These are phyloP conservation scores for Microsporum audouinii DNA, from an alignment of 2,329 filamentous ascomycete species.

Conservation along the genomic window DNA sequence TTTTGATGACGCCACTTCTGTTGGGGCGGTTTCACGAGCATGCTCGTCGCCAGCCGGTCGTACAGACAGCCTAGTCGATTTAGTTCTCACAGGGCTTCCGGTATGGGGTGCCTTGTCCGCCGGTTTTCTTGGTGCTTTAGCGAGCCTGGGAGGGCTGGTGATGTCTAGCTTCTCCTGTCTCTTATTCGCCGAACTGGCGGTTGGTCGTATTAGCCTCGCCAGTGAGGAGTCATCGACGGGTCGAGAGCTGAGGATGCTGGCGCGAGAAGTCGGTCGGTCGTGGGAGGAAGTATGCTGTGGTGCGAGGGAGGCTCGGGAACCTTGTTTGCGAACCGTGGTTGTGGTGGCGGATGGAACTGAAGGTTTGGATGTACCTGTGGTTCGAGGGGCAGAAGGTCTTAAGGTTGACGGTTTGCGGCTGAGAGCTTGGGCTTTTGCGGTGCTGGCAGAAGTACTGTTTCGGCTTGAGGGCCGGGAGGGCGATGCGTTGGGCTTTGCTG, in stretches of 20 bases:
- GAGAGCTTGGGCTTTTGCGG: constrained; percentile 16
- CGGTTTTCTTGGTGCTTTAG: constrained; percentile 4
- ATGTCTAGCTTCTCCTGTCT: constrained; percentile 36
- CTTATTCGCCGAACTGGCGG: constrained; percentile 40
- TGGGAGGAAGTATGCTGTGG: constrained; percentile 12
- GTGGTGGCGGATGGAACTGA: constrained; percentile 6
- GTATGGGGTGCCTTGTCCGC: not conserved
- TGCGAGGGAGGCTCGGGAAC: constrained; percentile 20
- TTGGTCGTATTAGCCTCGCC: constrained; percentile 42
- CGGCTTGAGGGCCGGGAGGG: constrained; percentile 20
- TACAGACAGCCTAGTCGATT: not conserved
- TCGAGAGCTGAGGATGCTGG: constrained; percentile 27
- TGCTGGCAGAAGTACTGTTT: constrained; percentile 15
- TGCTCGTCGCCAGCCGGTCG: not conserved
- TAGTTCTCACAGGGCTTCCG: constrained; percentile 4
- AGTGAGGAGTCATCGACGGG: constrained; percentile 38
- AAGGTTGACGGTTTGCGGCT: constrained; percentile 20
- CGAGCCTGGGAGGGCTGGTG: constrained; percentile 28
- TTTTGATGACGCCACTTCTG: not conserved
- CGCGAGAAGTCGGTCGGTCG: constrained; percentile 31
- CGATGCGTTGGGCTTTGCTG: constrained; percentile 22
- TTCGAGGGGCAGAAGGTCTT: constrained; percentile 12
- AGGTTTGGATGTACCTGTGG: constrained; percentile 10
- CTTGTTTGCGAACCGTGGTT: constrained; percentile 19
- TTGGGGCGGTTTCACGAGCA: not conserved